A percentile compares a stretch with the other conserved stretches of the same genome.
Evolutionary conservation across 2,329 filamentous ascomycete species (phyloP).

Genomic region (Leptographium wingfieldii): DNA sequence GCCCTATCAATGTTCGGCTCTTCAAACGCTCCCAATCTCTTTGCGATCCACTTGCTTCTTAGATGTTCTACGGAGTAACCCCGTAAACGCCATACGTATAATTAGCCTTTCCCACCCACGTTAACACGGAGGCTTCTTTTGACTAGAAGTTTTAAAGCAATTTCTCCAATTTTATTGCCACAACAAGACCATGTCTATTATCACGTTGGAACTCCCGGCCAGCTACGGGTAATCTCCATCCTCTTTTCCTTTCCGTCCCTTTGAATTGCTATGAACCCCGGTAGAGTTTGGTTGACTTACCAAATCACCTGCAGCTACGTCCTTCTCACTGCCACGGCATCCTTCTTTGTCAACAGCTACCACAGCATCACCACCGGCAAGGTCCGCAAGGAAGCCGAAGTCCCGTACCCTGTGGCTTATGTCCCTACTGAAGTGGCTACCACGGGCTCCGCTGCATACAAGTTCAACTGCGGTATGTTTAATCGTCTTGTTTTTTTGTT

Average conservation of each 20-base stretch:
- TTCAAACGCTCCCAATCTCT: background rate
- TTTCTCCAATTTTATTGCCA: background rate
- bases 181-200: constrained; percentile 4
- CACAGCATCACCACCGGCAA: constrained; percentile 35
- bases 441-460: constrained; percentile 39
- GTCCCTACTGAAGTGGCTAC: constrained; percentile 39
- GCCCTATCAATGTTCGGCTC: background rate
- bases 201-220: constrained; percentile 7
- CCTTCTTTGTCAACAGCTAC: constrained; percentile 43
- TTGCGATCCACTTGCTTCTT: background rate
- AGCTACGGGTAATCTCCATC: constrained; percentile 7
- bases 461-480: constrained; percentile 47
- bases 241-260: background rate
- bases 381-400: constrained; percentile 37
- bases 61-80: background rate
- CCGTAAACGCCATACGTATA: background rate
- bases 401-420: constrained; percentile 46
- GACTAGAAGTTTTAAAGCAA: background rate
- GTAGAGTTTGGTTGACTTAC: background rate
- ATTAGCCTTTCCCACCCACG: background rate
- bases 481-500: no score
- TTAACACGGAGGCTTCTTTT: background rate
- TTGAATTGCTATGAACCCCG: background rate
- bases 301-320: constrained; percentile 38
- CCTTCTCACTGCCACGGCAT: constrained; percentile 41